A percentile compares a stretch with the other conserved stretches of the same genome.
These are phyloP conservation scores for Schoenoplectus triqueter DNA, from an alignment of 202 grass and related monocot species.

Conservation along the genomic window DNA sequence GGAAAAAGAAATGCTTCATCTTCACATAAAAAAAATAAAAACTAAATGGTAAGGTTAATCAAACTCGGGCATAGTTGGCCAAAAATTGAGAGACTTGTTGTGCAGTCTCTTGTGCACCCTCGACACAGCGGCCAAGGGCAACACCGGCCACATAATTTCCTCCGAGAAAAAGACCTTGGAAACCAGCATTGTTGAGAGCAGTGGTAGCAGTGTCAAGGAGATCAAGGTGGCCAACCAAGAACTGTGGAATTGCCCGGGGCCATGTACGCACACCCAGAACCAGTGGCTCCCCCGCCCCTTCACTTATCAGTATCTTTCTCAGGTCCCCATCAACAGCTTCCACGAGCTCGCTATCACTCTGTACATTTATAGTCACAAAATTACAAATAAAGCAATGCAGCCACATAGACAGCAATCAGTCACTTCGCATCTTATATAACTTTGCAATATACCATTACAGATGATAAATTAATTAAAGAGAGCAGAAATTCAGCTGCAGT, in stretches of 20 bases:
- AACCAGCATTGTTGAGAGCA: conserved; percentile 48
- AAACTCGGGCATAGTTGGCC: conserved; percentile 55
- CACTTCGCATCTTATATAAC: not conserved
- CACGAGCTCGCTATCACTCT: conserved; percentile 77
- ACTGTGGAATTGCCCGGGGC: conserved; percentile 94
- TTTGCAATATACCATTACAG: not conserved
- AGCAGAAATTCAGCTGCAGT: not conserved
- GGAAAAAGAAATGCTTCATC: not conserved
- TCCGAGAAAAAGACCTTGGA: conserved; percentile 72
- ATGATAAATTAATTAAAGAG: not conserved
- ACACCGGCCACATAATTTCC: conserved; percentile 90
- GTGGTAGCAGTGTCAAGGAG: conserved; percentile 61
- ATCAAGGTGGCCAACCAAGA: conserved; percentile 80
- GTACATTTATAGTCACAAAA: conserved; percentile 35
- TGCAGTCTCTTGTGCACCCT: conserved; percentile 81
- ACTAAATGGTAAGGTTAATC: conserved; percentile 6
- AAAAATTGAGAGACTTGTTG: conserved; percentile 64
- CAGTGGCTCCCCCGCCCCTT: conserved; percentile 62
- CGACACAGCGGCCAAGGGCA: conserved; percentile 79
- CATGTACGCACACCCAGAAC: conserved; percentile 76
- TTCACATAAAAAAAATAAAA: conserved; percentile 23
- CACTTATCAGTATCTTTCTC: conserved; percentile 84
- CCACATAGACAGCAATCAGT: not conserved
- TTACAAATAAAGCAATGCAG: not conserved
- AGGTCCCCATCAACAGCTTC: conserved; percentile 84